Base-by-base conservation (phyloP, 1,284 basidiomycete genomes). In the Ceratobasidium sp. region DNA sequence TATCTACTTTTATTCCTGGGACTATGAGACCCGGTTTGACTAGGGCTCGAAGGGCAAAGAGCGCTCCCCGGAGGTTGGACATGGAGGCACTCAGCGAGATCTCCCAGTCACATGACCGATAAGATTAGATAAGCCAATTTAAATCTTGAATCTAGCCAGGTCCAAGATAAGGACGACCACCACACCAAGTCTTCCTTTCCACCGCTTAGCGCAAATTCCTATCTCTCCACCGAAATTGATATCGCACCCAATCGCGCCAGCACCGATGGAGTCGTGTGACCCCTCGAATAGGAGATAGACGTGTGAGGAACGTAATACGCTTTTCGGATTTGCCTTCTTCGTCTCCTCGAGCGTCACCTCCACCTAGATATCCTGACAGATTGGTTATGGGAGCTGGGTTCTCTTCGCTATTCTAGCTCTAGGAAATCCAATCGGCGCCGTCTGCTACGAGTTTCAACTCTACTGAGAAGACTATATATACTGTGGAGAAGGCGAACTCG, bases 21-120 rank as follows among this genome's bases (percentile, higher is more conserved):
- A 96, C 83, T 2, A 95, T 85, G 1, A 95, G 80, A 1, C 91
- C 86, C 0, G 95, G 94, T 71, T 90, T 89, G 78, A 93, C 80
- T 29, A 96, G 77, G 3, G 94, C 87, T 27, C 93, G 90, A 69
- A 96, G 86, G 19, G 93, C 89, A 29, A 90, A 93, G 1, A 95
- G 84, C 5, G 92, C 83, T 60, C 93, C 95, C 0, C 94, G 89
- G 33, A 95, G 81, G 81, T 95, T 95, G 79, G 64, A 64, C 73
- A 75, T 75, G 31, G 54, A 17, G 44, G 27, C 15, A 45, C 22
- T 48, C 41, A 33, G 36, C 11, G 36, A 41, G 36, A 41, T 41
- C 36, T 41, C 4, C 36, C 36, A 41, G 11, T 41, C 36, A 41
- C 36, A n/a, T n/a, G n/a, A n/a, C 29, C 9, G 41, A 62, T 62